Conservation (phyloP, 2,329 filamentous ascomycete species). For the Fusarium tanahbumbuense region DNA sequence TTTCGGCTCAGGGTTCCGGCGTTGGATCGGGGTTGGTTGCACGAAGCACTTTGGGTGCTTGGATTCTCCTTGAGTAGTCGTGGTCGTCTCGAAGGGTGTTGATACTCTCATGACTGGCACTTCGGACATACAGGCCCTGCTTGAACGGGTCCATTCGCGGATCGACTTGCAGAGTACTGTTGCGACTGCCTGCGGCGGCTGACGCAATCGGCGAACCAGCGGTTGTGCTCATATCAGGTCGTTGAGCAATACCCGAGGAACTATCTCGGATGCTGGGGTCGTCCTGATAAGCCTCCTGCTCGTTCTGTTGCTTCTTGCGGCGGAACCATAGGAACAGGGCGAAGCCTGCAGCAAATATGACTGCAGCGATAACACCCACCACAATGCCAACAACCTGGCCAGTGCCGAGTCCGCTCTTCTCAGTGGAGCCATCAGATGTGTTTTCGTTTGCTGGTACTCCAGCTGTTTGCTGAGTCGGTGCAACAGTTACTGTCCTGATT, state of each 20-base stretch:
- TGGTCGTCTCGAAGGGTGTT: constrained; percentile 73
- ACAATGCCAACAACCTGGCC: constrained; percentile 65
- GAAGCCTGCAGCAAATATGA: constrained; percentile 54
- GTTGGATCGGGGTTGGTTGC: constrained; percentile 71
- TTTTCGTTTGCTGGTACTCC: constrained; percentile 38
- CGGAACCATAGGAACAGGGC: constrained; percentile 59
- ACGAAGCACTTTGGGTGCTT: constrained; percentile 67
- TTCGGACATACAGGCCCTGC: constrained; percentile 66
- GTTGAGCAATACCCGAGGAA: constrained; percentile 61
- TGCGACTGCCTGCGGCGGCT: constrained; percentile 59
- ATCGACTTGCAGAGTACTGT: constrained; percentile 68
- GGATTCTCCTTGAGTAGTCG: constrained; percentile 72
- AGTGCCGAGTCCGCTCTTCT: constrained; percentile 52
- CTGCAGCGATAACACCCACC: constrained; percentile 60
- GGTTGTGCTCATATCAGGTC: constrained; percentile 55
- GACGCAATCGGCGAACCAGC: constrained; percentile 49
- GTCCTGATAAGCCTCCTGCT: constrained; percentile 57
- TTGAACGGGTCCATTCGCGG: constrained; percentile 72
- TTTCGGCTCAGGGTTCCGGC: constrained; percentile 19
- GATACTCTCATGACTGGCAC: constrained; percentile 71
- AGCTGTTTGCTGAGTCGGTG: constrained; percentile 53
- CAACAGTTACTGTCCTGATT: constrained; percentile 66
- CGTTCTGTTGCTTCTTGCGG: constrained; percentile 57
- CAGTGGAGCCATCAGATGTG: constrained; percentile 15
- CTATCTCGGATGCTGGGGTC: constrained; percentile 62